A percentile compares a stretch with the other conserved stretches of the same genome.
Conservation (phyloP, 805 yeast species). For the Candida taoyuanica region DNA sequence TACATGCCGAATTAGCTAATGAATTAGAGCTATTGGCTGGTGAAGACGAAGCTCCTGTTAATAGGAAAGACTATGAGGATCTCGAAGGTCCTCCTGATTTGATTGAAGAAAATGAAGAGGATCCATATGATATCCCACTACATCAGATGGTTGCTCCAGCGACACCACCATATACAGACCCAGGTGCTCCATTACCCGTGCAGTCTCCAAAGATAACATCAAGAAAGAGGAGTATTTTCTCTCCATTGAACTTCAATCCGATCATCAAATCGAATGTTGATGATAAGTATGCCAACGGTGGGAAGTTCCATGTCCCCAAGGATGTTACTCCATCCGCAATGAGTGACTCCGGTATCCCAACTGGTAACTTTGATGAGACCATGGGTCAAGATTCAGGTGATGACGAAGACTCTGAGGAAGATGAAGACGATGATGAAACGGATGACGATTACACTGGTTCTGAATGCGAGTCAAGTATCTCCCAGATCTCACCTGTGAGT, state of each 20-base stretch:
- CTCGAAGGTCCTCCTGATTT: too few species aligned
- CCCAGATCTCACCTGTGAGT: constrained; percentile 2
- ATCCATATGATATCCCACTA: constrained; percentile 47
- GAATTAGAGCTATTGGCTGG: constrained; percentile 21
- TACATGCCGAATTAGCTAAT: constrained; percentile 34
- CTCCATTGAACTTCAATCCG: constrained; percentile 80
- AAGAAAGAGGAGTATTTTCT: constrained; percentile 59
- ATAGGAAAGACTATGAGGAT: too few species aligned
- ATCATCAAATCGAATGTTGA: constrained; percentile 72
- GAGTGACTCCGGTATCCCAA: constrained; percentile 22
- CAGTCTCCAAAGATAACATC: constrained; percentile 38
- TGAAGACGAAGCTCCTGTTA: constrained; percentile 7
- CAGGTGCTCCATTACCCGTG: constrained; percentile 78
- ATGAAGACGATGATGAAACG: constrained; percentile 17
- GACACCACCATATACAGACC: constrained; percentile 63
- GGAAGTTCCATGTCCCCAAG: constrained; percentile 66
- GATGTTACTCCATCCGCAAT: constrained; percentile 15
- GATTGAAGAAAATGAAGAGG: constrained; percentile 4
- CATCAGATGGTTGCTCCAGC: constrained; percentile 52
- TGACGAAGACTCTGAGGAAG: constrained; percentile 24
- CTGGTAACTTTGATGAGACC: constrained; percentile 11
- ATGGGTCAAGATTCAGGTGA: constrained; percentile 24
- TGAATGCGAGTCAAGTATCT: constrained; percentile 1
- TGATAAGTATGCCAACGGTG: constrained; percentile 84
- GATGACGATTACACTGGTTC: constrained; percentile 4